Evolutionary conservation across 148 eudicot genomes (phyloP).

Genomic region (Polygonum maritimum): DNA sequence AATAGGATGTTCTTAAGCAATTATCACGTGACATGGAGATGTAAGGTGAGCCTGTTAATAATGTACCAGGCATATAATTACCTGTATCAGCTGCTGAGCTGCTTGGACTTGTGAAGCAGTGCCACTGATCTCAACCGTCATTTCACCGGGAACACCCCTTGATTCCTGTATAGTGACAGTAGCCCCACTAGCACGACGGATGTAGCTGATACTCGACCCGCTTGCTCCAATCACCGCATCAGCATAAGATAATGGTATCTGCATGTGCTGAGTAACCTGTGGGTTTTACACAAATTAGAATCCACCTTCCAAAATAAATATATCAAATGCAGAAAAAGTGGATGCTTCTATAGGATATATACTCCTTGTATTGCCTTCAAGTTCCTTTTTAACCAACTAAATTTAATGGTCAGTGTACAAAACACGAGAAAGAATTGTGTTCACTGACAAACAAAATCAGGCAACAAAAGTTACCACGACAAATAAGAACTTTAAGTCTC

Average conservation of each 20-base stretch:
- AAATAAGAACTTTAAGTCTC: background rate
- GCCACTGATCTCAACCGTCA: constrained; percentile 91
- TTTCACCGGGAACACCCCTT: constrained; percentile 81
- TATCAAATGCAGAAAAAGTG: background rate
- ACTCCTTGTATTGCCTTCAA: background rate
- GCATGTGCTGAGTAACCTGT: constrained; percentile 84
- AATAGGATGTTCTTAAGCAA: no score
- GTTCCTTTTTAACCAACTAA: background rate
- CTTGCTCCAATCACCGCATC: constrained; percentile 87
- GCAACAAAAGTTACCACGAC: background rate
- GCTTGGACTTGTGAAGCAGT: constrained; percentile 88
- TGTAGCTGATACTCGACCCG: constrained; percentile 80
- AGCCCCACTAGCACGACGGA: constrained; percentile 91
- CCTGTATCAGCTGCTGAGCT: constrained; percentile 92
- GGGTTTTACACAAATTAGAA: background rate
- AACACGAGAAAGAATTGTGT: background rate
- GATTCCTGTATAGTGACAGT: constrained; percentile 90
- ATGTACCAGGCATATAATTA: constrained; percentile 2
- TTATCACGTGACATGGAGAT: no score
- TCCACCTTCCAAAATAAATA: background rate
- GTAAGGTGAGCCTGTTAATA: no score
- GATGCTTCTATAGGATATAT: background rate
- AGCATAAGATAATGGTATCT: constrained; percentile 72
- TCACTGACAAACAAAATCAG: background rate
- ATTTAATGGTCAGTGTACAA: background rate